Evolutionary conservation across 2,329 filamentous ascomycete species (phyloP).

Genomic region (Claviceps sp.): DNA sequence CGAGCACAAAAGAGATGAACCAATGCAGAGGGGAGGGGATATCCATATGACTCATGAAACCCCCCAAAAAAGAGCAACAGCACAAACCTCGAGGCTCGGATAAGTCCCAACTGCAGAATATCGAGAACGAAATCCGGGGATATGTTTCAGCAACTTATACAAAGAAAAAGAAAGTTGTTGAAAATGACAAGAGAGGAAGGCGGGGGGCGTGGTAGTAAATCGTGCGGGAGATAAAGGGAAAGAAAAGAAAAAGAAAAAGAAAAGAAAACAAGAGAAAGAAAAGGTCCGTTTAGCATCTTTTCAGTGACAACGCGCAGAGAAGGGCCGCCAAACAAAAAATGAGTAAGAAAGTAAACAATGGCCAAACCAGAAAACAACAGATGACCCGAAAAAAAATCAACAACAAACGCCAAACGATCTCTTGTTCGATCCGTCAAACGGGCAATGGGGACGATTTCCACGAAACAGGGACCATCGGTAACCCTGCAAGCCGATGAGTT

Average conservation of each 20-base stretch:
- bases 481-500: constrained; percentile 6
- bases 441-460: background rate
- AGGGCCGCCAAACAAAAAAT: background rate
- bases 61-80: too few species aligned
- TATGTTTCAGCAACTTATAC: too few species aligned
- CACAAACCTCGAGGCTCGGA: too few species aligned
- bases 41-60: background rate
- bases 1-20: background rate
- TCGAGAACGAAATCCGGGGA: too few species aligned
- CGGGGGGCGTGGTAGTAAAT: too few species aligned
- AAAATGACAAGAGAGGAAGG: too few species aligned
- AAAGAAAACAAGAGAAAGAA: background rate
- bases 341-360: background rate
- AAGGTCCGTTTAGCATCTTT: background rate
- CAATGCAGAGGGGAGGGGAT: background rate
- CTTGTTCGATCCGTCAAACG: background rate
- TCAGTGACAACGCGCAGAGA: background rate
- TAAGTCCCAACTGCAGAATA: too few species aligned
- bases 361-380: background rate
- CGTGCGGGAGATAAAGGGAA: too few species aligned
- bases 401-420: background rate
- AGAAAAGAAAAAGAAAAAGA: background rate
- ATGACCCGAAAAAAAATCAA: background rate
- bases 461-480: background rate
- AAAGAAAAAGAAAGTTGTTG: too few species aligned